phyloP scores from a whole-genome alignment of 108 stramenopile species.

The Nannochloropsis oceanica region DNA sequence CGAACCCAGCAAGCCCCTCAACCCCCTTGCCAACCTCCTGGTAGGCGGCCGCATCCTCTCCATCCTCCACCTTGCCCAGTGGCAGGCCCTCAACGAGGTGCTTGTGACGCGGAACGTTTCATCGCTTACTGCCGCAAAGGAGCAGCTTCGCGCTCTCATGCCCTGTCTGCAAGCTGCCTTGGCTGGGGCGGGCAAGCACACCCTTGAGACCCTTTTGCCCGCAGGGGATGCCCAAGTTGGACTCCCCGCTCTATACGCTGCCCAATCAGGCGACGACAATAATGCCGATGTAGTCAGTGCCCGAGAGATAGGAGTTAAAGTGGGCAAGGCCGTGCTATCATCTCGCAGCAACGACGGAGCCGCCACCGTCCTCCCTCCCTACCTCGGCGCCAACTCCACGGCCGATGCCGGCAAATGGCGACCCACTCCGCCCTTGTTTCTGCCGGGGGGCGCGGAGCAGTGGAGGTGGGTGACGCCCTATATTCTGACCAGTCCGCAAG shows the following conservation, averaged over 20 bases:
- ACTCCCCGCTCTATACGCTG: background rate
- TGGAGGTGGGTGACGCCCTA: background rate
- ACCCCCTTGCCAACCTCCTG: background rate
- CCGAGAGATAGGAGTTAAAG: background rate
- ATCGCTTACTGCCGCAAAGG: background rate
- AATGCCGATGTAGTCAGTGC: background rate
- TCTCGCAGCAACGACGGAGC: background rate
- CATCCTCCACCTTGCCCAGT: background rate
- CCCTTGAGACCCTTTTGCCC: background rate
- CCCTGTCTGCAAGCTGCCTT: background rate
- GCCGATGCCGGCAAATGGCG: background rate
- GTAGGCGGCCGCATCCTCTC: background rate
- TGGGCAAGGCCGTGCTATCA: background rate
- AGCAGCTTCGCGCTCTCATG: background rate
- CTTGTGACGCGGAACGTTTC: background rate
- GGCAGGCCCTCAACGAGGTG: background rate
- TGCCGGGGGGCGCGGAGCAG: background rate
- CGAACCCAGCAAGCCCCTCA: background rate
- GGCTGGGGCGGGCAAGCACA: background rate
- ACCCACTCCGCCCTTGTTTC: background rate
- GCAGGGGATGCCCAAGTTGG: background rate
- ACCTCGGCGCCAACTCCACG: background rate
- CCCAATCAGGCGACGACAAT: background rate
- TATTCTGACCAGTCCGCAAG: background rate
- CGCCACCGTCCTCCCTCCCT: background rate